Percentiles rank a stretch among this genome's conserved stretches.
Conservation (phyloP, 805 yeast genomes). For the Maudiozyma turicensis region DNA sequence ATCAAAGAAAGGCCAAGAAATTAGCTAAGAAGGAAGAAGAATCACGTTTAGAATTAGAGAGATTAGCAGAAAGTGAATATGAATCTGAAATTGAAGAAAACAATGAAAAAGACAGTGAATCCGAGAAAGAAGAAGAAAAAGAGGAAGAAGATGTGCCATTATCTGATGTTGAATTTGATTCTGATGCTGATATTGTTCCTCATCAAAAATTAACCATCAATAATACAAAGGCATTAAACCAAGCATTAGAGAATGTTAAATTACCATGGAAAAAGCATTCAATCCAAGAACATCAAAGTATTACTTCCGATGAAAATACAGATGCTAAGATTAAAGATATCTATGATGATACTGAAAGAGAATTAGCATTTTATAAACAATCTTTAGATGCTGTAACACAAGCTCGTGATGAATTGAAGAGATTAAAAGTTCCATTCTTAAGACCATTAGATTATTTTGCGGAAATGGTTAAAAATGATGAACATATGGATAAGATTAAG, state of each 20-base stretch:
- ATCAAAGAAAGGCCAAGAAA: constrained; percentile 32
- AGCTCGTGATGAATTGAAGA: constrained; percentile 57
- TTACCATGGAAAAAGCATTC: constrained; percentile 51
- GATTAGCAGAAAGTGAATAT: constrained; percentile 32
- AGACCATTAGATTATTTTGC: constrained; percentile 96
- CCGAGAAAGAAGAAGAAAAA: constrained; percentile 46
- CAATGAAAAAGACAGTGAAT: constrained; percentile 36
- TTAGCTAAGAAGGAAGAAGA: constrained; percentile 27
- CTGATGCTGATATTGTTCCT: constrained; percentile 92
- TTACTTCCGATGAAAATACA: constrained; percentile 50
- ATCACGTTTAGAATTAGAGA: constrained; percentile 11
- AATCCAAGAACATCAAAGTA: constrained; percentile 76
- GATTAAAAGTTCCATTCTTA: constrained; percentile 74
- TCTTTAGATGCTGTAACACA: constrained; percentile 73
- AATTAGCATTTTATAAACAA: constrained; percentile 89
- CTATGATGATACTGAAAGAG: constrained; percentile 93
- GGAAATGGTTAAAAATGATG: constrained; percentile 96
- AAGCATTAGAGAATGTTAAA: constrained; percentile 55
- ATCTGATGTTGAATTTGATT: constrained; percentile 85
- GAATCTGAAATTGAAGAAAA: constrained; percentile 46
- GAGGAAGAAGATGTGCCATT: constrained; percentile 79
- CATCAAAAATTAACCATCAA: constrained; percentile 82
- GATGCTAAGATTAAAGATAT: constrained; percentile 71
- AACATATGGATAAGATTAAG: constrained; percentile 93
- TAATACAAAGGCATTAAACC: constrained; percentile 73